Conservation (phyloP, 169 alveolate species). For the Plasmodium coatneyi region DNA sequence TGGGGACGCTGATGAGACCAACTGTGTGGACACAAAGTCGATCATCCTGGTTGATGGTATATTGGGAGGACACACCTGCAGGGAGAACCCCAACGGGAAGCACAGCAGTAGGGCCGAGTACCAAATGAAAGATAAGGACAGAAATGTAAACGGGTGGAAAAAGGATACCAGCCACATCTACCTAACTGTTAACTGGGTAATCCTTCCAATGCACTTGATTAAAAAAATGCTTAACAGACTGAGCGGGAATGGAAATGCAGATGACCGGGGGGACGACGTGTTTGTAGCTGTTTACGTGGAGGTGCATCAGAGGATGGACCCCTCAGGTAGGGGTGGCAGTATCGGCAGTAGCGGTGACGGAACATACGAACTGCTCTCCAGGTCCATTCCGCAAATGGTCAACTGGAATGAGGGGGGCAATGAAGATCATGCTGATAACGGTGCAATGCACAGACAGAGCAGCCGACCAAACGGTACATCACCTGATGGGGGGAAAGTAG, state of each 20-base stretch:
- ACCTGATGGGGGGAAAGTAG: not conserved
- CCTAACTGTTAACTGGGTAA: slow-evolving; percentile 13
- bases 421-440: not conserved
- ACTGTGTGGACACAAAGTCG: not conserved
- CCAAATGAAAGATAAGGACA: slow-evolving; percentile 1
- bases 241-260: not conserved
- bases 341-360: not conserved
- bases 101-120: not conserved
- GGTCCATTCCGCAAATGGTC: slow-evolving; percentile 41
- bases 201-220: not conserved
- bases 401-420: not conserved
- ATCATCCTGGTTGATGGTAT: not conserved
- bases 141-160: not conserved
- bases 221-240: not conserved
- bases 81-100: not conserved
- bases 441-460: not conserved
- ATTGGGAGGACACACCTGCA: not conserved
- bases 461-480: not conserved
- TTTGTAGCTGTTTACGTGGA: slow-evolving; percentile 56
- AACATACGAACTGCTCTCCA: slow-evolving; percentile 8
- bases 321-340: not conserved
- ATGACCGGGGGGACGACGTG: not conserved
- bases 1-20: not conserved
- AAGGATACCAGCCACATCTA: not conserved
- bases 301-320: slow-evolving; percentile 19